These are phyloP conservation scores for Tarenaya hassleriana DNA, from an alignment of 345 rosid species.

Conservation along the genomic window DNA sequence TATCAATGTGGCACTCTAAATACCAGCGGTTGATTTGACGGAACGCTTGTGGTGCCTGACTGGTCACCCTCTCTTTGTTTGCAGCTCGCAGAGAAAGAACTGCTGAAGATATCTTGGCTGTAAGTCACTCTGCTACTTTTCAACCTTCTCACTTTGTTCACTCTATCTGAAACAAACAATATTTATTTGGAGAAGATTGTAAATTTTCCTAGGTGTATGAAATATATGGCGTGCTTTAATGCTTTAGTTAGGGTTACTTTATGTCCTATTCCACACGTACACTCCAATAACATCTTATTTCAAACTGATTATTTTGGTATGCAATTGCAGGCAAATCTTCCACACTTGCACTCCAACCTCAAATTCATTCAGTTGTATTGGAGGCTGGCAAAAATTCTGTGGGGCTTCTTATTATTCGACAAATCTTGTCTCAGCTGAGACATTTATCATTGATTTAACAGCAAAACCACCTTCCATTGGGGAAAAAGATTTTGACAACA, in stretches of 20 bases:
- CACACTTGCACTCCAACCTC: slow-evolving; percentile 59
- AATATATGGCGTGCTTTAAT: too few species aligned
- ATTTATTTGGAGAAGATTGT: too few species aligned
- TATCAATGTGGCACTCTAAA: too few species aligned
- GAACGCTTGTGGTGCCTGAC: too few species aligned
- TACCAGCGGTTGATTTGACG: too few species aligned
- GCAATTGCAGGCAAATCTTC: slow-evolving; percentile 53
- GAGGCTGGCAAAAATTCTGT: slow-evolving; percentile 43
- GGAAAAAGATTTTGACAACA: slow-evolving; percentile 50
- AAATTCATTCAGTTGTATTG: slow-evolving; percentile 48
- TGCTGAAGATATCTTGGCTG: slow-evolving; percentile 53
- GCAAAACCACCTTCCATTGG: slow-evolving; percentile 55
- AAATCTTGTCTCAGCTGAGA: slow-evolving; percentile 44
- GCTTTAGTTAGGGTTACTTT: too few species aligned
- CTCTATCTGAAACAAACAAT: too few species aligned
- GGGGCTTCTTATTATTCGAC: slow-evolving; percentile 57
- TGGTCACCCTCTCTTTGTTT: background rate
- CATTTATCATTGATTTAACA: slow-evolving; percentile 42
- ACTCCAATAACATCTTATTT: slow-evolving; percentile 5
- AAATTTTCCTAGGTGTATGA: too few species aligned
- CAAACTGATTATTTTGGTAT: slow-evolving; percentile 6
- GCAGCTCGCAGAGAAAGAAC: slow-evolving; percentile 65
- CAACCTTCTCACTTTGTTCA: too few species aligned
- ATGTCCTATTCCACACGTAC: too few species aligned
- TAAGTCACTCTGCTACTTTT: slow-evolving; percentile 33